Evolutionary conservation across 192 early-diverging fungal species (phyloP).

Genomic region (Pecoramyces ruminantium): DNA sequence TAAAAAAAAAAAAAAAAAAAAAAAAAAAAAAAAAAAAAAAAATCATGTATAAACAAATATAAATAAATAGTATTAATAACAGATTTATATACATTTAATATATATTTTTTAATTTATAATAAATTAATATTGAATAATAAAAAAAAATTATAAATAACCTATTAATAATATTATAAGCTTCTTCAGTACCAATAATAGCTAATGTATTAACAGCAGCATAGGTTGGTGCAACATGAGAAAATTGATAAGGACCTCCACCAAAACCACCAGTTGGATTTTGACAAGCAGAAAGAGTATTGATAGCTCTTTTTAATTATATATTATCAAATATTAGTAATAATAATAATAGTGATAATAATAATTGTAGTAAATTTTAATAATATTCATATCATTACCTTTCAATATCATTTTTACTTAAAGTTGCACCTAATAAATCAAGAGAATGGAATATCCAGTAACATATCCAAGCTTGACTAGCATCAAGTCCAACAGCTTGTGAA

Average conservation of each 20-base stretch:
- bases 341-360: background rate
- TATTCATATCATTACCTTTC: conserved; percentile 17
- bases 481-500: conserved; percentile 40
- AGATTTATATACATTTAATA: too few relatives aligned
- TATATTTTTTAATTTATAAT: too few relatives aligned
- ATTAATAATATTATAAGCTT: conserved; percentile 49
- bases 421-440: conserved; percentile 52
- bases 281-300: conserved; percentile 41
- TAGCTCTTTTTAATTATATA: conserved; percentile 16
- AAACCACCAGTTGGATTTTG: conserved; percentile 67
- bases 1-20: too few relatives aligned
- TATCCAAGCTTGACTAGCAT: conserved; percentile 83
- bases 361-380: too few relatives aligned
- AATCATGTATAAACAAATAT: too few relatives aligned
- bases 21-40: too few relatives aligned
- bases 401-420: conserved; percentile 24
- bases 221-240: conserved; percentile 73
- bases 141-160: conserved; percentile 12
- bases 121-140: too few relatives aligned
- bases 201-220: conserved; percentile 76
- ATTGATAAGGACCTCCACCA: conserved; percentile 68
- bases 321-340: background rate
- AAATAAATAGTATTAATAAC: too few relatives aligned
- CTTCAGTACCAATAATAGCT: conserved; percentile 54
- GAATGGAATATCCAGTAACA: conserved; percentile 79